phyloP scores from a whole-genome alignment of 768 basidiomycete genomes.

The Hydnum rufescens region DNA sequence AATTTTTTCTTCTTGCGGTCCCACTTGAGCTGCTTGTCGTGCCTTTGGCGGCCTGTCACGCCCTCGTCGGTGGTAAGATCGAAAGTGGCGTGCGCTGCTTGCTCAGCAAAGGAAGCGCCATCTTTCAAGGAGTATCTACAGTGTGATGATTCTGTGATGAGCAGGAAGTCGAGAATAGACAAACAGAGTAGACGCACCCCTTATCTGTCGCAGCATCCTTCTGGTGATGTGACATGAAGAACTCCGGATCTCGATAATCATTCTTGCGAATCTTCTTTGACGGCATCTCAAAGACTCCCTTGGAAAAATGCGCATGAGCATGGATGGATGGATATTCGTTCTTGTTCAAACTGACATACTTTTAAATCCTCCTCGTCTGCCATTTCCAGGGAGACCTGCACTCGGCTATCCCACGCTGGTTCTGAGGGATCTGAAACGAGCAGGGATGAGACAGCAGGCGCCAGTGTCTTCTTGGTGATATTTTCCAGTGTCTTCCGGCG shows the following conservation, averaged over 20 bases:
- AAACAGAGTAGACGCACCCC: constrained; percentile 35
- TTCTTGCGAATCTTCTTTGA: constrained; percentile 25
- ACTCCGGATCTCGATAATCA: constrained; percentile 57
- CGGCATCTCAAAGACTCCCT: constrained; percentile 50
- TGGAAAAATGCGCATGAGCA: constrained; percentile 1
- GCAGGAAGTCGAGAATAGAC: neutral
- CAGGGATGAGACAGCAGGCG: constrained; percentile 13
- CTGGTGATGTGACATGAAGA: constrained; percentile 85
- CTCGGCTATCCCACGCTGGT: constrained; percentile 2
- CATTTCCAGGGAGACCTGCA: constrained; percentile 17
- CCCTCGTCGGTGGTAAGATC: constrained; percentile 64
- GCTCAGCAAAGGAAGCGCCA: constrained; percentile 68
- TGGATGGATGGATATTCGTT: too few relatives aligned
- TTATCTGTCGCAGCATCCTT: constrained; percentile 74
- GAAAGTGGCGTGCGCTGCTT: constrained; percentile 60
- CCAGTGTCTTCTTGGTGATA: constrained; percentile 19
- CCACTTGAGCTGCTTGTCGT: constrained; percentile 58
- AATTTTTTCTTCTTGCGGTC: constrained; percentile 95
- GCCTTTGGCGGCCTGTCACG: constrained; percentile 31
- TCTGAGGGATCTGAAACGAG: constrained; percentile 3
- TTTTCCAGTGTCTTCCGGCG: constrained; percentile 58
- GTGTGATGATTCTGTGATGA: neutral
- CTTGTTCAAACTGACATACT: constrained; percentile 24
- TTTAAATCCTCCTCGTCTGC: constrained; percentile 61
- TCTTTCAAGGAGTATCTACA: constrained; percentile 72